Conservation (phyloP, 495 filamentous ascomycete genomes). For the Podospora tetraspora region DNA sequence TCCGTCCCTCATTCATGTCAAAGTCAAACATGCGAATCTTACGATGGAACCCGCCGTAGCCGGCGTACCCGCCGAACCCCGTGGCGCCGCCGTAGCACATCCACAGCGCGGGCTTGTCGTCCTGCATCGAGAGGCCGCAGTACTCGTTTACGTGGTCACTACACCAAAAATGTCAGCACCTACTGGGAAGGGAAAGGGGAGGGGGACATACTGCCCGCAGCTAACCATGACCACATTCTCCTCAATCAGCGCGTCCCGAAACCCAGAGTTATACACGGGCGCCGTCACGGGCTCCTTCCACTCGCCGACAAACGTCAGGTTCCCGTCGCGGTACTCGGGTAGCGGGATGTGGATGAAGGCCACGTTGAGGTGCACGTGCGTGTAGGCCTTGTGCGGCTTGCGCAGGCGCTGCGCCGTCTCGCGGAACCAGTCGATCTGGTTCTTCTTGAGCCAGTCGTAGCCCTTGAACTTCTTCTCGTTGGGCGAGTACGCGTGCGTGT, state of each 20-base stretch:
- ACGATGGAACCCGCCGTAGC: conserved; percentile 78
- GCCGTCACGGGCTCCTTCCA: conserved; percentile 78
- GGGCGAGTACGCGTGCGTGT: conserved; percentile 87
- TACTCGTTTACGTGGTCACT: conserved; percentile 97
- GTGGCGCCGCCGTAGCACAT: conserved; percentile 93
- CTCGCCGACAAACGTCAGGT: conserved; percentile 50
- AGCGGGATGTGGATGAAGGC: conserved; percentile 97
- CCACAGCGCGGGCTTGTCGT: conserved; percentile 72
- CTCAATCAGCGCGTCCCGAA: conserved; percentile 78
- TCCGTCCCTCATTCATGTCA: conserved; percentile 78
- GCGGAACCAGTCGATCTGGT: conserved; percentile 92
- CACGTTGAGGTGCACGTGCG: conserved; percentile 88
- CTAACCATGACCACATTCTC: conserved; percentile 80
- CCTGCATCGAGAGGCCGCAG: conserved; percentile 62
- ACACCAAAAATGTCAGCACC: not conserved
- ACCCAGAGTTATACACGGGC: conserved; percentile 79
- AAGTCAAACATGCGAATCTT: conserved; percentile 86
- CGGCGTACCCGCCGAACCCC: conserved; percentile 92
- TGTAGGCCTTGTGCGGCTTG: conserved; percentile 68
- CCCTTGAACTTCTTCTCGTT: conserved; percentile 79
- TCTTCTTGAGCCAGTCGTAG: conserved; percentile 94
- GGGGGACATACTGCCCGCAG: conserved; percentile 72
- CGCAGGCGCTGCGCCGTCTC: conserved; percentile 64
- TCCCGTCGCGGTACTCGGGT: conserved; percentile 66
- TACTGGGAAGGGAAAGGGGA: not conserved